Percentiles rank a stretch among this genome's conserved stretches.
These are phyloP conservation scores for Colletotrichum liriopes DNA, from an alignment of 2,329 filamentous ascomycete genomes.

Conservation along the genomic window DNA sequence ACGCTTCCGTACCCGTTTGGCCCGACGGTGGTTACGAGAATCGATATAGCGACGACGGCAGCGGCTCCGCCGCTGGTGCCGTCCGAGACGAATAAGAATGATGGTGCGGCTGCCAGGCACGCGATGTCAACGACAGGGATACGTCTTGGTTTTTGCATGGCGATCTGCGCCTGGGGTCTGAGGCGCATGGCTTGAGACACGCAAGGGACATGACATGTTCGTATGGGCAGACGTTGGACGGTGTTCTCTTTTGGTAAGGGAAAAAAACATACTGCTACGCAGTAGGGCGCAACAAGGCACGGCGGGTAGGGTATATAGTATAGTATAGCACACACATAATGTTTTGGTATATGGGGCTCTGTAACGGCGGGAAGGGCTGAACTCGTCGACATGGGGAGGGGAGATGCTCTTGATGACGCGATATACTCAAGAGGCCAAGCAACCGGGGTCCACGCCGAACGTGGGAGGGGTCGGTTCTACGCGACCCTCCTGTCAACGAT, in stretches of 20 bases:
- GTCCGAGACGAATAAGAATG: slow-evolving; percentile 32
- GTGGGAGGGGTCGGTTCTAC: slow-evolving; percentile 1
- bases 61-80: slow-evolving; percentile 42
- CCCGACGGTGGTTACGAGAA: slow-evolving; percentile 58
- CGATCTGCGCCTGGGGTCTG: slow-evolving; percentile 57
- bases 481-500: not conserved
- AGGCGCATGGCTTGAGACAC: slow-evolving; percentile 29
- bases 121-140: slow-evolving; percentile 41
- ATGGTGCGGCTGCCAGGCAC: slow-evolving; percentile 18
- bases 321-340: not conserved
- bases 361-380: slow-evolving; percentile 22
- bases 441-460: not conserved
- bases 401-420: slow-evolving; percentile 30
- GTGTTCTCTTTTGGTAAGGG: not conserved
- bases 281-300: not conserved
- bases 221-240: slow-evolving; percentile 17
- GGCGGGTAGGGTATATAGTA: not conserved
- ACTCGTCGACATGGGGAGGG: not conserved
- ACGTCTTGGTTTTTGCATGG: slow-evolving; percentile 53
- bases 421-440: slow-evolving; percentile 37
- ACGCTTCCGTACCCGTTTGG: slow-evolving; percentile 64
- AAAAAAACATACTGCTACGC: not conserved
- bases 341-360: slow-evolving; percentile 26
- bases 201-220: slow-evolving; percentile 25
- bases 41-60: slow-evolving; percentile 53